Evolutionary conservation across 306 rosid species (phyloP), one percentile per base, ranked within the genome.

Genomic region (Pueraria montana): DNA sequence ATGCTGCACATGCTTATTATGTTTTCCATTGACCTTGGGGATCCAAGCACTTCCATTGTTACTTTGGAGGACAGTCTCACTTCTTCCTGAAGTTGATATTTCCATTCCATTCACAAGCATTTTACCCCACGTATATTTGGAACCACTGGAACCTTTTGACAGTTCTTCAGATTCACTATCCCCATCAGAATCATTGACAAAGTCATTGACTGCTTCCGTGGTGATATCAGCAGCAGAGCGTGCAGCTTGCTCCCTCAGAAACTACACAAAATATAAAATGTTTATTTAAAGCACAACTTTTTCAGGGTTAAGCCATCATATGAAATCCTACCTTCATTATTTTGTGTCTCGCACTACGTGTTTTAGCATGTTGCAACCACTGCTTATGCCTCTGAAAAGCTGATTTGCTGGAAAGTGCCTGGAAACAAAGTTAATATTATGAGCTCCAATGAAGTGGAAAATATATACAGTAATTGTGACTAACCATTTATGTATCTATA

Each of bases 311-410:
- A 32, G 72, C 17, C 79, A 23, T 50, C 72, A 49, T 10, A 64
- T 66, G 68, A 84, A 82, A 77, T 52, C 89, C 63, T 91, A 96
- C 99, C 86, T 96, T 96, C 92, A 96, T 94, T 83, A 96, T 96
- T 88, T 96, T 96, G 89, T 96, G 99, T 71, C 98, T 92, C 24
- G 98, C 99, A 82, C 98, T 96, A 23, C 99, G 97, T 24, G 98
- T 96, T 92, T 92, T 96, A 84, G 98, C 98, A 92, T 96, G 97
- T 80, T 88, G 98, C 90, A 96, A 80, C 99, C 99, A 96, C 83
- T 91, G 97, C 87, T 94, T 94, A 78, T 96, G 99, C 92, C 99
- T 91, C 86, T 91, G 95, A 89, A 91, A 96, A 83, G 99, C 97
- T 73, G 95, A 94, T 90, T 92, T 96, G 85, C 98, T 97, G 23